Evolutionary conservation across 768 basidiomycete species (phyloP), one percentile per base, ranked within the genome.

Genomic region (Boletus sensibilis): DNA sequence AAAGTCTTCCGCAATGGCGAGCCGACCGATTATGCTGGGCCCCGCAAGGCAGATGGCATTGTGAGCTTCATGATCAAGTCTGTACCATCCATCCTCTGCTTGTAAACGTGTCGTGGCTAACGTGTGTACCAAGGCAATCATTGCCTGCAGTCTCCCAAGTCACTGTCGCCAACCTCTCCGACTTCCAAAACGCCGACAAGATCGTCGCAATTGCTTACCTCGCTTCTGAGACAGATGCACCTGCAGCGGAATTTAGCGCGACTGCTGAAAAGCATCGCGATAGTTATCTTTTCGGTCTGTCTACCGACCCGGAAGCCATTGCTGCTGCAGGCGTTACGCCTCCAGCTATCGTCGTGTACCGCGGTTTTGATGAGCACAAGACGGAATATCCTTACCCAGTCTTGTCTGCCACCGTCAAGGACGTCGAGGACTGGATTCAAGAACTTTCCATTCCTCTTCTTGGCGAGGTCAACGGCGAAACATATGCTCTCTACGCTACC

Each of bases 31-130:
- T 99, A 98, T 74, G 72, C 66, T 53, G 97, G 97, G 43, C 90
- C 94, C 16, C 81, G 97, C 50, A 92, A 97, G 73, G 89, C 94
- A 11, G 97, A 98, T 61, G 95, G 97, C 18, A 99, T 99, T 67
- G 78, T 96, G 70, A 86, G 86, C 73, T 97, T 97, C 78, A 98
- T 98, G 96, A 71, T 83, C 79, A 98, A 98, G 95, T 95, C 60
- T 65, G 87, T 75, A 25, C 41, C 12, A 3, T 39, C 7, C 39
- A 0, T 20, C 1, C 25, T 47, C 31, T 40, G 5, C 42, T 29
- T 5, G 25, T 5, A 3, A 21, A 6, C 12, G 25, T 14, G 25
- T 6, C 14, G 50, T 59, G 25, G 44, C 55, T 62, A 56, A 65
- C 44, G 47, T 38, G 46, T 43, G 50, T 57, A 4, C 40, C 20